Percentiles rank a stretch among this genome's conserved stretches.
Conservation (phyloP, 2,329 filamentous ascomycete species). For the Diplodia scrobiculata region DNA sequence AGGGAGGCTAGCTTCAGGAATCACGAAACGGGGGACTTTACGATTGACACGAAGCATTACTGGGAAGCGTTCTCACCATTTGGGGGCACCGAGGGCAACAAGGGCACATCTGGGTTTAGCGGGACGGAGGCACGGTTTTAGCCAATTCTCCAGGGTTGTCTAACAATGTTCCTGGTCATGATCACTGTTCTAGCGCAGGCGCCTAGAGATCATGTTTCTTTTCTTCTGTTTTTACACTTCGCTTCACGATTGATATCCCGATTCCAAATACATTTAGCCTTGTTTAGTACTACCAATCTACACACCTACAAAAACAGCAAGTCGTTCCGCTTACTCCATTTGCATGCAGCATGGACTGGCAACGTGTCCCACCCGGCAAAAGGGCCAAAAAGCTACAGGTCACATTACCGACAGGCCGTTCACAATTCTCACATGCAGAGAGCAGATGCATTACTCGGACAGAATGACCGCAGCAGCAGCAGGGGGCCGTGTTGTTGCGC, state of each 20-base stretch:
- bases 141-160: background rate
- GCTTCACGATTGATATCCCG: slow-evolving; percentile 20
- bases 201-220: slow-evolving; percentile 12
- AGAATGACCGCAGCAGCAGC: background rate
- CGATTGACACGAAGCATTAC: slow-evolving; percentile 14
- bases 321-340: background rate
- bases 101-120: background rate
- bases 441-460: background rate
- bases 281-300: slow-evolving; percentile 8
- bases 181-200: slow-evolving; percentile 6
- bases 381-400: slow-evolving; percentile 1
- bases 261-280: slow-evolving; percentile 1
- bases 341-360: background rate
- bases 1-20: background rate
- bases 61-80: background rate
- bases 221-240: background rate
- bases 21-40: slow-evolving; percentile 11
- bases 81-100: background rate
- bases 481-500: background rate
- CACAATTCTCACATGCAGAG: slow-evolving; percentile 14
- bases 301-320: background rate
- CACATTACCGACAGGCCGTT: background rate
- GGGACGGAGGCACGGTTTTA: background rate
- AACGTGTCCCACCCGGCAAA: too few relatives aligned
- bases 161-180: background rate